Evolutionary conservation across 805 yeast genomes (phyloP), one percentile per base, ranked within the genome.

Genomic region (Lachancea mirantina): DNA sequence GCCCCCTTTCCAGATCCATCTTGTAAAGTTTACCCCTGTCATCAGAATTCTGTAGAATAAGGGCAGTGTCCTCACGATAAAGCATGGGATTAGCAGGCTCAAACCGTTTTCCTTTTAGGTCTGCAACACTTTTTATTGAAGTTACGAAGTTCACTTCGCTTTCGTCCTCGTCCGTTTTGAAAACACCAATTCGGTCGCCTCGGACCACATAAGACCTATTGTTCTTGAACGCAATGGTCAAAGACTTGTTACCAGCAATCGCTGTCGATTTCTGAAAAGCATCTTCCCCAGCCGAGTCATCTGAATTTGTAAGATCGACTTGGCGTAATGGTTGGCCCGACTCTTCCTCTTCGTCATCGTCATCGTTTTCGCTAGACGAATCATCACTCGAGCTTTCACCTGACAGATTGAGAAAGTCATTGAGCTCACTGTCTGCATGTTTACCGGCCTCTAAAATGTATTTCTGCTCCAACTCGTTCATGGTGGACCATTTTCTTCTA

Each of bases 1-100:
- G 65, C 9, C 95, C 96, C 36, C 75, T 68, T 49, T 73, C 81
- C 30, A 87, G 57, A 60, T 87, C 96, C 85, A 85, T 72, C 44
- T 74, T 72, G 59, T 69, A 83, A 29, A 87, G 52, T 19, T 63
- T 67, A 26, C 65, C 60, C 14, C 49, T 48, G 24, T 67, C 59
- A 4, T 55, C 49, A 2, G 65, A 61, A 48, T 74, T 76, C 47
- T 79, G 84, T 45, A 87, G 50, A 18, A 87, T 64, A 68, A 87
- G 67, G 0, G 74, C 57, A 16, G 73, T 64, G 59, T 87, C 96
- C 43, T 76, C 77, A 47, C 74, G 72, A 50, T 84, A 94, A 29
- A 87, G 64, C 88, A 85, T 75, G 49, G 82, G 70, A 43, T 75
- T 74, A 15, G 62, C 52, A 1, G 95, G 94, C 8, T 58, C 64